Conservation (phyloP, 2,329 filamentous ascomycete genomes). For the Cordyceps militaris region DNA sequence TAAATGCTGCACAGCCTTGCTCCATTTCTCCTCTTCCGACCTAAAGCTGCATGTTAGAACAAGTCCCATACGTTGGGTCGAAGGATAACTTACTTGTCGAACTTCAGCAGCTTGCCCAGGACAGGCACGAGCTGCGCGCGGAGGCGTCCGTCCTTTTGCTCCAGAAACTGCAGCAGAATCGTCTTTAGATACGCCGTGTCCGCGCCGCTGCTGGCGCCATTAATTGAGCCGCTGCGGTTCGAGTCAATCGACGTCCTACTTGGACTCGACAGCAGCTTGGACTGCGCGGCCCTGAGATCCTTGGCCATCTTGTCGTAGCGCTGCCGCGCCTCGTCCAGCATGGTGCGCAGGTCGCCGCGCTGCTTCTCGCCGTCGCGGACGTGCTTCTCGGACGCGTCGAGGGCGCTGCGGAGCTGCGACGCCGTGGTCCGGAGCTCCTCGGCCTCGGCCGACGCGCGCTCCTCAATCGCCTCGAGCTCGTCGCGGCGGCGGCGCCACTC, state of each 20-base stretch:
- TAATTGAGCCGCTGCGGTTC: constrained; percentile 34
- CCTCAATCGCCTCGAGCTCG: constrained; percentile 65
- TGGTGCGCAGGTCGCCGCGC: constrained; percentile 63
- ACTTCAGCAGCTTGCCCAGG: constrained; percentile 66
- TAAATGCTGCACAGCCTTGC: constrained; percentile 20
- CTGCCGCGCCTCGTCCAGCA: constrained; percentile 69
- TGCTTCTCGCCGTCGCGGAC: constrained; percentile 78
- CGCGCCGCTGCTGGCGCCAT: constrained; percentile 22
- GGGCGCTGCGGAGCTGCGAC: constrained; percentile 65
- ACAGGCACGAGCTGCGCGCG: constrained; percentile 72
- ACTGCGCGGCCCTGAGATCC: constrained; percentile 48
- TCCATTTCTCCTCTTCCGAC: constrained; percentile 23
- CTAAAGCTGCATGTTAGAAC: constrained; percentile 13
- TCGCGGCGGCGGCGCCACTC: constrained; percentile 69
- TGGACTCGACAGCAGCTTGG: constrained; percentile 35
- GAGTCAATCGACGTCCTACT: constrained; percentile 40
- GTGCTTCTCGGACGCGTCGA: constrained; percentile 84
- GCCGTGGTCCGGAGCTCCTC: constrained; percentile 71
- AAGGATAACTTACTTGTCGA: constrained; percentile 57
- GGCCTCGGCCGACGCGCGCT: constrained; percentile 64
- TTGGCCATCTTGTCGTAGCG: constrained; percentile 75
- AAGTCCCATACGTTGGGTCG: neutral
- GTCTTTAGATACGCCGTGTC: constrained; percentile 70
- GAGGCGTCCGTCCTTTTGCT: constrained; percentile 71
- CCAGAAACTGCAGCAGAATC: constrained; percentile 72